phyloP scores from a whole-genome alignment of 169 alveolate species.

The Plasmodium blacklocki region DNA sequence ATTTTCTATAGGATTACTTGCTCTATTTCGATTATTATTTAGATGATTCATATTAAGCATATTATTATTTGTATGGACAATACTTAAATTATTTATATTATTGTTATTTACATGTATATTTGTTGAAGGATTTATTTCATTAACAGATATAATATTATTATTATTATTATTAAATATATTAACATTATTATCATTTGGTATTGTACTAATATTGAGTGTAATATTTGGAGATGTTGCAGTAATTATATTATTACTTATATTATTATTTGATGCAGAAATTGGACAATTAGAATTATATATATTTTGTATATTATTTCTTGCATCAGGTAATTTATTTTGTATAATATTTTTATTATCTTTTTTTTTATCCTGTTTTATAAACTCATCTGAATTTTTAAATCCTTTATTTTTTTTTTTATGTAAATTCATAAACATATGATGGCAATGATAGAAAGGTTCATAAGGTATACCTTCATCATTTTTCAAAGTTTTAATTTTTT shows the following conservation, averaged over 20 bases:
- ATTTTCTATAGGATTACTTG: conserved; percentile 2
- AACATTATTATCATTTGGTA: not conserved
- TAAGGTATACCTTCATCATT: conserved; percentile 59
- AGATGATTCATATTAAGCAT: not conserved
- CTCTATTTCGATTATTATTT: conserved; percentile 5
- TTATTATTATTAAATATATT: not conserved
- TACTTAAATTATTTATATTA: not conserved
- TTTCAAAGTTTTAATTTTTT: conserved; percentile 69
- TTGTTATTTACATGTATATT: not conserved
- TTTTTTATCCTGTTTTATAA: not conserved
- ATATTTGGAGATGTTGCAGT: not conserved
- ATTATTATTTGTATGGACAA: conserved; percentile 4
- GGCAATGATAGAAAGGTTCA: conserved; percentile 68
- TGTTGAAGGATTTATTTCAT: not conserved
- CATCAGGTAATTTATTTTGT: conserved; percentile 8
- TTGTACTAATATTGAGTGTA: not conserved
- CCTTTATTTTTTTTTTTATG: conserved; percentile 63
- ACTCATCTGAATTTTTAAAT: conserved; percentile 13
- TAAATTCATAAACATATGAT: conserved; percentile 62
- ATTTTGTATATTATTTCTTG: conserved; percentile 8
- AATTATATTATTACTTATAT: not conserved
- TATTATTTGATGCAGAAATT: conserved; percentile 2
- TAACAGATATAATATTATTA: not conserved
- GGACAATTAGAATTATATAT: not conserved
- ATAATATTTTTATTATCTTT: conserved; percentile 15